Evolutionary conservation across 352 stramenopile species (phyloP), one percentile per base, ranked within the genome.

Genomic region (Halophytophthora polymorphica): DNA sequence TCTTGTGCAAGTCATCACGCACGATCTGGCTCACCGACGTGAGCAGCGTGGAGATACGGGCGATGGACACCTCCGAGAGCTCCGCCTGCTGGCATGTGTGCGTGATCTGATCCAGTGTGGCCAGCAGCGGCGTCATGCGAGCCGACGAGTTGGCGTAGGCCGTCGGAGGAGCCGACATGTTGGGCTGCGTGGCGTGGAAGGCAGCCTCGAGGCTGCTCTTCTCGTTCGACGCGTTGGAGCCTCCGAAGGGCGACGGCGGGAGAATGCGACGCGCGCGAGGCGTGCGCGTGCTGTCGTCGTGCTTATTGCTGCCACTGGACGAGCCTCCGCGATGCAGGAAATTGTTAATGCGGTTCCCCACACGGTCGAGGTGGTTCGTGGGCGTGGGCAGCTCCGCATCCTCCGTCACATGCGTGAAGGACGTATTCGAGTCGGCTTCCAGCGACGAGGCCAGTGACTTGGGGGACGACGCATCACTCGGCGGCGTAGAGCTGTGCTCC

Each of bases 11-110:
- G 35, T 89, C 78, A 23, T 89, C 73, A 13, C 64, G 66, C 15
- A 88, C 70, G 37, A 90, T 83, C 50, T 90, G 78, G 53, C 70
- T 78, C 21, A 86, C 75, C 0, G 78, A 88, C 12, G 67, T 70
- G 19, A 90, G 36, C 51, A 90, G 37, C n/a, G 77, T 86, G 23
- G 74, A 76, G 46, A 90, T 77, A 13, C 74, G 73, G 2, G 78
- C 72, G 52, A 86, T 85, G 19, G 73, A 60, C 14, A 86, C 69
- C 39, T 90, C 78, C 1, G 52, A 81, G 35, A 90, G 58, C 44
- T 90, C 78, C 22, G 73, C 61, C 45, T 77, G 64, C 33, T 84
- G 67, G 31, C 73, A 88, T 12, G 69, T 76, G 17, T 81, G 66
- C 11, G 57, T 49, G 37, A 90, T 66, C 45, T 86, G 71, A 36